Conservation (phyloP, 2,329 filamentous ascomycete genomes). For the Coniochaeta sp. region DNA sequence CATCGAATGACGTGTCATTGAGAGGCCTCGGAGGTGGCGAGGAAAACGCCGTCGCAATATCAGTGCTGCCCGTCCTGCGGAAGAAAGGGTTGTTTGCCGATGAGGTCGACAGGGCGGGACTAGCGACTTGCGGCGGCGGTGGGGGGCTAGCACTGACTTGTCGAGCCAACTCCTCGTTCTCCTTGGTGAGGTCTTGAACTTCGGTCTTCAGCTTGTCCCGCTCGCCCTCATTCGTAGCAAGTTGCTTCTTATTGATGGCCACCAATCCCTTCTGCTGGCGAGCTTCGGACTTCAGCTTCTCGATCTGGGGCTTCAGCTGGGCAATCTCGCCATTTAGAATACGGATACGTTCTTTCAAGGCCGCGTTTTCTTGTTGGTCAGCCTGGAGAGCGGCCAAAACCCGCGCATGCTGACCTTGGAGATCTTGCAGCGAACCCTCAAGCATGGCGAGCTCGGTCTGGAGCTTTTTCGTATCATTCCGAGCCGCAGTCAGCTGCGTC, state of each 20-base stretch:
- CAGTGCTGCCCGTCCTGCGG: conserved; percentile 57
- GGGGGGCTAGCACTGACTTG: conserved; percentile 46
- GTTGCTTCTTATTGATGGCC: conserved; percentile 97
- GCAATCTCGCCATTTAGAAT: conserved; percentile 75
- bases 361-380: conserved; percentile 83
- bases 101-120: conserved; percentile 59
- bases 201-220: conserved; percentile 81
- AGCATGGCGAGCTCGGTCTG: conserved; percentile 77
- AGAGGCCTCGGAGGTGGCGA: conserved; percentile 39
- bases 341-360: conserved; percentile 80
- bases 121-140: conserved; percentile 48
- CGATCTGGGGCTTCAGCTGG: conserved; percentile 80
- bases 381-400: conserved; percentile 66
- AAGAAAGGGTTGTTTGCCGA: conserved; percentile 96
- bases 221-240: conserved; percentile 82
- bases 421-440: conserved; percentile 72
- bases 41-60: conserved; percentile 48
- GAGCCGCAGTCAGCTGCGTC: conserved; percentile 69
- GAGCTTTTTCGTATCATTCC: conserved; percentile 75
- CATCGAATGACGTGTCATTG: conserved; percentile 70
- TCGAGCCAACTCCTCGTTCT: conserved; percentile 49
- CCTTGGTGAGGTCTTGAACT: conserved; percentile 60
- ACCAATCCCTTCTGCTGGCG: conserved; percentile 94
- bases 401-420: conserved; percentile 76
- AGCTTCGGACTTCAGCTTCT: conserved; percentile 87